A percentile compares a stretch with the other conserved stretches of the same genome.
Evolutionary conservation across 2,329 filamentous ascomycete genomes (phyloP).

Genomic region (Dactylellina leptospora): DNA sequence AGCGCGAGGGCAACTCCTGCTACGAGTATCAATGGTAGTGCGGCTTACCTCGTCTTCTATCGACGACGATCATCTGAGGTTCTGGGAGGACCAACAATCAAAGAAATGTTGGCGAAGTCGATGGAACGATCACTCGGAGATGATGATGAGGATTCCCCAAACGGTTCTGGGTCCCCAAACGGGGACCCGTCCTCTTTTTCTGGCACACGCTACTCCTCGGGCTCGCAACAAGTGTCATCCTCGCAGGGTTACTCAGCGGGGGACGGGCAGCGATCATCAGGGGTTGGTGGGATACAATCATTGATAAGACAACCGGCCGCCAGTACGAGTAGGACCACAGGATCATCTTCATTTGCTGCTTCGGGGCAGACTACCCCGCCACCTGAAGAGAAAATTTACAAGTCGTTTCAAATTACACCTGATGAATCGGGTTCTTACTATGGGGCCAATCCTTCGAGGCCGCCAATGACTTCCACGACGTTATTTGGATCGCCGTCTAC

Average conservation of each 20-base stretch:
- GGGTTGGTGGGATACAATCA: constrained; percentile 41
- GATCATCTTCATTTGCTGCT: constrained; percentile 9
- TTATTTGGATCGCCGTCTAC: constrained; percentile 33
- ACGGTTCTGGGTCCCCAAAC: constrained; percentile 53
- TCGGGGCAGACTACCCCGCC: constrained; percentile 39
- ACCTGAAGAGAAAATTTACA: constrained; percentile 37
- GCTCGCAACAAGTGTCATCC: constrained; percentile 45
- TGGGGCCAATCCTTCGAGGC: constrained; percentile 27
- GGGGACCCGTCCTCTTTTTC: constrained; percentile 51
- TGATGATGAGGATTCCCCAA: constrained; percentile 46
- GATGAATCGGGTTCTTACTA: constrained; percentile 31
- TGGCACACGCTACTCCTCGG: constrained; percentile 50
- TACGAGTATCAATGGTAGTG: constrained; percentile 58
- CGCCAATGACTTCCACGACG: constrained; percentile 24
- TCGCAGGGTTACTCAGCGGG: constrained; percentile 46
- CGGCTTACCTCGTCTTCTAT: constrained; percentile 95
- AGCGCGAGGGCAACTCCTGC: constrained; percentile 51
- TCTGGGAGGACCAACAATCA: constrained; percentile 71
- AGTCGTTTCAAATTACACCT: constrained; percentile 42
- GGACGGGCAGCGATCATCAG: constrained; percentile 38
- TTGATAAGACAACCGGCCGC: constrained; percentile 28
- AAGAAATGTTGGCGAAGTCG: constrained; percentile 60
- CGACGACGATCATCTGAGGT: constrained; percentile 79
- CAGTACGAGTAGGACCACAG: constrained; percentile 19
- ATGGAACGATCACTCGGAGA: constrained; percentile 27